Base-by-base conservation (phyloP, 2,329 filamentous ascomycete species). In the Cladosporium sp. region DNA sequence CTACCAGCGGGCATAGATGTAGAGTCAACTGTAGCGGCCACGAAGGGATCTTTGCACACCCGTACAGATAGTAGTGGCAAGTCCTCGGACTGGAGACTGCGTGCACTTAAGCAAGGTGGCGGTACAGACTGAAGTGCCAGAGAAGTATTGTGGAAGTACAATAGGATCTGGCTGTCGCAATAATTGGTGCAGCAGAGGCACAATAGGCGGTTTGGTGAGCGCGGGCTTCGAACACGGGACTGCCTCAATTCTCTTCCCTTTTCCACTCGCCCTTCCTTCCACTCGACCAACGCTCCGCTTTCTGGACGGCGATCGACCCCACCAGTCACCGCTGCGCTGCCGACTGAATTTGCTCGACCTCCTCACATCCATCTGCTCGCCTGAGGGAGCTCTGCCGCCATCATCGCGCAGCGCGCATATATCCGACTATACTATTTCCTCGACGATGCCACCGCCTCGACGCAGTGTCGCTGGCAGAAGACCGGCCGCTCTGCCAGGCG, bases 391-490 rank as follows among this genome's bases (percentile, higher is more conserved):
- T 22, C 17, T 45, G 42, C 17, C 28, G 42, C 42, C 24, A 45
- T 45, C 42, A 79, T 82, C 2, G 64, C 75, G 45, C 39, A 47
- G 32, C 39, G n/a, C 40, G 52, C 40, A 47, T 50, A 47, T 50
- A 45, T 20, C n/a, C 40, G 25, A 7, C 28, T 9, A 32, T 32
- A 32, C 12, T 10, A 7, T 32, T 39, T 39, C 2, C 8, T 44
- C 36, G 55, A 57, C 40, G 25, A 57, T 57, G 55, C 37, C 51
- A 37, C 55, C 55, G 40, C 55, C 55, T 44, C 55, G 55, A 28
- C 55, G 55, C 28, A 50, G 51, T 13, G 28, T 37, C 2, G 36
- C 45, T 44, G 47, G 37, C 37, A 40, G 55, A 25, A 35, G 52
- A 20, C 52, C 52, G 39, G 55, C 55, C 17, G 45, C 45, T 48